Evolutionary conservation across 2,329 filamentous ascomycete genomes (phyloP), one percentile per base, ranked within the genome.

Genomic region (Colletotrichum salicis): DNA sequence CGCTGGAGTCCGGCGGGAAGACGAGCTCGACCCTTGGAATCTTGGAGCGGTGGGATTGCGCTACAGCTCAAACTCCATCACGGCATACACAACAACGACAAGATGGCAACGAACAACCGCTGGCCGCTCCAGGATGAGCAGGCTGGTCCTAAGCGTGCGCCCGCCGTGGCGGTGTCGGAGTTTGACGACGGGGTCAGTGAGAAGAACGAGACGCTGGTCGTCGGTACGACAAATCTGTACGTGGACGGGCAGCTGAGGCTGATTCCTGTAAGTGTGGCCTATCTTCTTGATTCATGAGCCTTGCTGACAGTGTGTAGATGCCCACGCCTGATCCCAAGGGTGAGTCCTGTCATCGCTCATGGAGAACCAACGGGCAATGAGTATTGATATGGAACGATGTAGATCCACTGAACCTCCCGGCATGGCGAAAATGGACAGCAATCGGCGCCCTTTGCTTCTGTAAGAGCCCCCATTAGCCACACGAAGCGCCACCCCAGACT

Each of bases 261-360:
- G 51, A 75, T 77, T 52, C 76, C 76, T 31, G 74, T 76, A 56
- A 56, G 74, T 75, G 41, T 29, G 15, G 12, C 29, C 3, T n/a
- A 19, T 13, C 10, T 13, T 24, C 33, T n/a, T 67, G 10, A 59
- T 8, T 22, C 22, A 33, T 27, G 54, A 2, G 56, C 8, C 6
- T 27, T 41, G 27, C 37, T 52, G 4, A 48, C 19, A 13, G 2
- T 19, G 45, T 5, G 12, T 4, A 75, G 74, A 78, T 76, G 70
- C 79, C 79, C 13, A 77, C 76, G 13, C 76, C 78, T 8, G 76
- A 80, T 54, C 78, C 79, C 7, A 80, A 78, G 70, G 79, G 75
- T 76, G 37, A 67, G 67, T 13, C 33, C 4, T 19, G 6, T 22
- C 24, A 13, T 15, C 1, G 2, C 7, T 45, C 10, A 22, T 10